Base-by-base conservation (phyloP, 371 early-diverging fungal genomes). In the Rhizomucor miehei region DNA sequence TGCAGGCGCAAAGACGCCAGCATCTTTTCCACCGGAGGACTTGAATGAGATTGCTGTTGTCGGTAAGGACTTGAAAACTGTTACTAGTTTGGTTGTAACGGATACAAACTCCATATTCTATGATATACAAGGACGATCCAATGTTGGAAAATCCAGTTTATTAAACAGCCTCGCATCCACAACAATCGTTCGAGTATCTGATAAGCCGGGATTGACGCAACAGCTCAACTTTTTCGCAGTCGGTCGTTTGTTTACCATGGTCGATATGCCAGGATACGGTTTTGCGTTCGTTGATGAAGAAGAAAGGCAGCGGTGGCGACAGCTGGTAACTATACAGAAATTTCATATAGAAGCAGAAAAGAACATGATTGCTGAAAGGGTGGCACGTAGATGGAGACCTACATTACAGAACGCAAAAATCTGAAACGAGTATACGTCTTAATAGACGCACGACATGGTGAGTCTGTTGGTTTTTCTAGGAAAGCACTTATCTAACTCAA, bases 221-320 rank as follows among this genome's bases (percentile, higher is more conserved):
- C 90, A 90, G 65, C 54, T 92, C 55, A 90, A 90, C 63, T 92
- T 90, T 62, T 92, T 80, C 62, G 73, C 81, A 5, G 88, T 81
- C 9, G 81, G 79, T 2, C 66, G 68, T 17, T 67, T 79, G 34
- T 86, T 92, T 53, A 74, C 75, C 48, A 71, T 92, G 60, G 84
- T 90, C 8, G 92, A 92, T 65, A 90, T 92, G 92, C 92, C 92
- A 9, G 92, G 92, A 34, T 90, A 90, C 65, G 92, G 92, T 23
- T 92, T 92, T 69, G 92, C 92, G 1, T 88, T 80, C 69, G 89
- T 78, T 8, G 88, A 89, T 49, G 87, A 89, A 17, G 79, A 79
- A 45, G 69, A 76, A 39, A 69, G 76, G 38, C 51, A 58, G 13
- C 52, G 65, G 48, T 92, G 92, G 92, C 64, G 65, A 54, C 67